Evolutionary conservation across 345 rosid species (phyloP).

Genomic region (Lumnitzera littorea): DNA sequence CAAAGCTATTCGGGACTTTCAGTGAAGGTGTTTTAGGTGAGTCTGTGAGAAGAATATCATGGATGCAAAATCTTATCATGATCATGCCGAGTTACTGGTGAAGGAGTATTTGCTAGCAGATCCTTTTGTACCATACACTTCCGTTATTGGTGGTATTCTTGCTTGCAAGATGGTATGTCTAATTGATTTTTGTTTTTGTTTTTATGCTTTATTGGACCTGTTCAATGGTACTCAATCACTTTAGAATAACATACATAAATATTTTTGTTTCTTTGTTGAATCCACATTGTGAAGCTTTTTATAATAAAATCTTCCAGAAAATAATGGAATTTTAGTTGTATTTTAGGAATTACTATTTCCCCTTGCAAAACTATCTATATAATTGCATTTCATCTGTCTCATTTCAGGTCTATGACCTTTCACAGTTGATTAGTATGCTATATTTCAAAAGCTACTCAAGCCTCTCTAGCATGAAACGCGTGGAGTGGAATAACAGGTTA

Average conservation of each 20-base stretch:
- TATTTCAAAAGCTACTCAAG: constrained; percentile 52
- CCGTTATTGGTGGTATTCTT: constrained; percentile 40
- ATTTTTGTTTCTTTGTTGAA: background rate
- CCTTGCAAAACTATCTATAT: background rate
- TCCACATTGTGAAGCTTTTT: too few species aligned
- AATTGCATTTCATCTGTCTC: background rate
- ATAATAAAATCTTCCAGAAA: too few species aligned
- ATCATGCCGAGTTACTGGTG: constrained; percentile 44
- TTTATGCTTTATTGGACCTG: background rate
- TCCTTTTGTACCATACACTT: constrained; percentile 52
- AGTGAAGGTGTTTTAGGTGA: constrained; percentile 1
- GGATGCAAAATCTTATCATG: constrained; percentile 37
- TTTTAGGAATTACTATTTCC: too few species aligned
- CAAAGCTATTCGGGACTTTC: background rate
- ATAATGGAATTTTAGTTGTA: too few species aligned
- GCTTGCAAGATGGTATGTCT: constrained; percentile 50
- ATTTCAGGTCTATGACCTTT: constrained; percentile 54
- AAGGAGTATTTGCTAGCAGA: constrained; percentile 49
- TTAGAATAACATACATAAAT: too few species aligned
- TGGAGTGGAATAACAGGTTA: constrained; percentile 71
- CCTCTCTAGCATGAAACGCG: constrained; percentile 37
- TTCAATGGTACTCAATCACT: too few species aligned
- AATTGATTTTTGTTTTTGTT: background rate
- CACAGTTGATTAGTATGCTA: constrained; percentile 38
- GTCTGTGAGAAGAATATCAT: constrained; percentile 16